Evolutionary conservation across 495 filamentous ascomycete genomes (phyloP).

Genomic region (Aspergillus olivimuriae): DNA sequence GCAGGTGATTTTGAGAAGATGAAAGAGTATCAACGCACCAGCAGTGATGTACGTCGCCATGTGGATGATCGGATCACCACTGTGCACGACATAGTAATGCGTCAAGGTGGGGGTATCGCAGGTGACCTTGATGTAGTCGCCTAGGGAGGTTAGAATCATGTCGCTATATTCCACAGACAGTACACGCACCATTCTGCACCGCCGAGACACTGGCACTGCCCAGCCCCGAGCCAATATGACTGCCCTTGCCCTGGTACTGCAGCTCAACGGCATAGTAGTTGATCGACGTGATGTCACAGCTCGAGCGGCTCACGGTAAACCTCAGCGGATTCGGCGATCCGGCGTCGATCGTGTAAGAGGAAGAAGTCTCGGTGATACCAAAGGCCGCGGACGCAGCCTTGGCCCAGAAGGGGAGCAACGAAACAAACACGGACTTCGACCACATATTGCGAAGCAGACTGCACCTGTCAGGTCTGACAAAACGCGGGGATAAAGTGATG

Average conservation of each 20-base stretch:
- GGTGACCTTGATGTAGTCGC: constrained; percentile 55
- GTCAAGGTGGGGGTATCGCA: constrained; percentile 54
- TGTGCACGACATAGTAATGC: constrained; percentile 57
- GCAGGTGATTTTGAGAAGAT: not conserved
- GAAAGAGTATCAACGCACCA: constrained; percentile 7
- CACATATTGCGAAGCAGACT: constrained; percentile 14
- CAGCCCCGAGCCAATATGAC: constrained; percentile 56
- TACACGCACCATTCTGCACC: constrained; percentile 23
- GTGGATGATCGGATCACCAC: constrained; percentile 52
- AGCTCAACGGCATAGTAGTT: constrained; percentile 51
- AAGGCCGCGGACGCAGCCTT: constrained; percentile 24
- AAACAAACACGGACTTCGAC: constrained; percentile 14
- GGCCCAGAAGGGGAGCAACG: constrained; percentile 16
- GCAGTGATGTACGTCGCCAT: constrained; percentile 59
- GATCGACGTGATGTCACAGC: constrained; percentile 59
- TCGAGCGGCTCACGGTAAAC: constrained; percentile 50
- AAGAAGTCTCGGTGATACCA: constrained; percentile 20
- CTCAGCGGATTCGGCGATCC: constrained; percentile 47
- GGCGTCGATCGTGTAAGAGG: constrained; percentile 46
- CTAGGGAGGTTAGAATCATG: constrained; percentile 10
- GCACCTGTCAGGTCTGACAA: not conserved
- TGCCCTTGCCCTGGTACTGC: constrained; percentile 45
- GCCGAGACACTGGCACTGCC: constrained; percentile 53
- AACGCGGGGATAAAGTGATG: not conserved
- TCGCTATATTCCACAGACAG: too few relatives aligned